Evolutionary conservation across 805 yeast species (phyloP), one percentile per base, ranked within the genome.

Genomic region (Spathaspora sp.): DNA sequence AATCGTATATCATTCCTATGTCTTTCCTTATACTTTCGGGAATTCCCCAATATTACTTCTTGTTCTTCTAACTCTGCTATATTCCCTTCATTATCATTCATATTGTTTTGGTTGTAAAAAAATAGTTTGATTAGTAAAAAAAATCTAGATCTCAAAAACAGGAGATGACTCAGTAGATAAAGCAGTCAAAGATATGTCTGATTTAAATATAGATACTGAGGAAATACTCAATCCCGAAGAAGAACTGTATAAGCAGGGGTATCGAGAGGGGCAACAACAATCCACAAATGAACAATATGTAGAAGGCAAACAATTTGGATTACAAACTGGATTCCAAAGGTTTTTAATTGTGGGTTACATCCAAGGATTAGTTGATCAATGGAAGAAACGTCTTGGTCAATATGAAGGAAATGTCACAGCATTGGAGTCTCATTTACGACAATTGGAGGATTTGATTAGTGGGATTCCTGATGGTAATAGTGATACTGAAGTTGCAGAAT

Each of bases 231-330:
- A 82, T 57, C 62, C 86, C 26, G 96, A 89, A 60, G 75, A 80
- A 40, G 72, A 78, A 61, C 75, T 60, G 65, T 91, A 89, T 62
- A 65, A 78, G 5, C 82, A 81, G 53, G 97, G 97, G 1, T 87
- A 68, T 62, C 59, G 68, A 47, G 94, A 89, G 55, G 98, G 97
- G 1, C 78, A 78, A 40, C 66, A 70, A 4, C 86, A 80, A 48
- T 87, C 90, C 0, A 69, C 82, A 0, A 66, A 64, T 46, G 79
- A 82, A 43, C 91, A 90, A 46, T 75, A 68, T 48, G 56, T 74
- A 1, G 97, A 91, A 63, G 97, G 97, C 1, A 86, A 85, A 61
- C 90, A 89, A 61, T 85, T 83, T 57, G 98, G 98, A 0, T 76
- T 83, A 43, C 94, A 87, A 62, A 84, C 87, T 0, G 90, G 89